These are phyloP conservation scores for Euphorbia corollata DNA, from an alignment of 441 rosid species.

Conservation along the genomic window DNA sequence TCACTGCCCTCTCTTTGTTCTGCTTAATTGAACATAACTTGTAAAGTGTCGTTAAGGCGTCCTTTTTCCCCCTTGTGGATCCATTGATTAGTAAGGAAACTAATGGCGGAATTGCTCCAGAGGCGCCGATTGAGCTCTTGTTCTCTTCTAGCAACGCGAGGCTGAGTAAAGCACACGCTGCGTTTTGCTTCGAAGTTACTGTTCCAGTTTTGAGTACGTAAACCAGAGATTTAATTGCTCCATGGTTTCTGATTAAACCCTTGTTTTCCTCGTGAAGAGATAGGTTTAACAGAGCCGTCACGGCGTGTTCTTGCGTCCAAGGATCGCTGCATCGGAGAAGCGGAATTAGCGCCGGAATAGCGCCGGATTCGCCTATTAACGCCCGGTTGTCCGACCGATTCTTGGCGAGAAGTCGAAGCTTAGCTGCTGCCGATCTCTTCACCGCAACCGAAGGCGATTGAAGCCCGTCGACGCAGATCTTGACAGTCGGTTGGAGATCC, in stretches of 20 bases:
- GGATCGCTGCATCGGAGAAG: constrained; percentile 60
- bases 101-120: constrained; percentile 79
- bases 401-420: constrained; percentile 13
- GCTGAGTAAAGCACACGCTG: constrained; percentile 79
- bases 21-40: constrained; percentile 64
- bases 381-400: too few relatives aligned
- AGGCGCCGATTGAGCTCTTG: constrained; percentile 67
- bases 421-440: constrained; percentile 86
- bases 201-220: constrained; percentile 77
- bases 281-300: constrained; percentile 74
- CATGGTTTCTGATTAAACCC: constrained; percentile 47
- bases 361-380: too few relatives aligned
- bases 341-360: constrained; percentile 45
- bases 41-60: constrained; percentile 75
- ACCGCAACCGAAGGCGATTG: constrained; percentile 53
- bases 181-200: constrained; percentile 80
- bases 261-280: constrained; percentile 73
- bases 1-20: constrained; percentile 81
- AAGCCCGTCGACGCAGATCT: constrained; percentile 25
- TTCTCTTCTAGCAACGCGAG: constrained; percentile 27
- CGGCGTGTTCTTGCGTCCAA: constrained; percentile 80
- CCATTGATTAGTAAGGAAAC: constrained; percentile 37
- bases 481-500: constrained; percentile 81
- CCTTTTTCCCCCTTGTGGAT: constrained; percentile 59
- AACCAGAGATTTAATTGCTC: constrained; percentile 28